phyloP scores from a whole-genome alignment of 73 alveolate genomes.

The Diophrys appendiculata region DNA sequence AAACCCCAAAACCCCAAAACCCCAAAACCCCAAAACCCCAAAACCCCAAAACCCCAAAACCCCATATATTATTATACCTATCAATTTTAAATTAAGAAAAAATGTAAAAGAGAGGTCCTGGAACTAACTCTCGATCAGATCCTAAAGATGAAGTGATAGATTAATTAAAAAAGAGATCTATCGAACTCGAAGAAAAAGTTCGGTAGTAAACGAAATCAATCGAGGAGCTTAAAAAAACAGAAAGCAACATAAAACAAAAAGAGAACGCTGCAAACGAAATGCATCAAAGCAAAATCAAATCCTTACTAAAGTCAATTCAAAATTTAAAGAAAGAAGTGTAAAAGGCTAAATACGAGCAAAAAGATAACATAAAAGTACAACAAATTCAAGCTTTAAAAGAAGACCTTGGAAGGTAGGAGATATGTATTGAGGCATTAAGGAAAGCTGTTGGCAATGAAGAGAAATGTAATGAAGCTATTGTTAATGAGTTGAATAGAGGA shows the following conservation, averaged over 20 bases:
- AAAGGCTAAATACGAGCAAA: slow-evolving; percentile 34
- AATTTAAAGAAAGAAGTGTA: slow-evolving; percentile 48
- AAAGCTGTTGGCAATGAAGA: slow-evolving; percentile 57
- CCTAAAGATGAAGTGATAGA: slow-evolving; percentile 32
- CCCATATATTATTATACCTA: too few relatives aligned
- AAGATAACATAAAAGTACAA: slow-evolving; percentile 62
- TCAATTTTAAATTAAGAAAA: too few relatives aligned
- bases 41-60: too few relatives aligned
- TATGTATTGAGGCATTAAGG: slow-evolving; percentile 62
- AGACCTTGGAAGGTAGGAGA: slow-evolving; percentile 57
- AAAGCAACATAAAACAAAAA: slow-evolving; percentile 21
- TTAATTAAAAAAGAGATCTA: slow-evolving; percentile 15
- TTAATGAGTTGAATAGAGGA: slow-evolving; percentile 61
- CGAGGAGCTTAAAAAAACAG: slow-evolving; percentile 30
- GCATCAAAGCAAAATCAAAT: slow-evolving; percentile 49
- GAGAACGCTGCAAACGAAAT: slow-evolving; percentile 44
- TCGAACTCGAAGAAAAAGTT: slow-evolving; percentile 26
- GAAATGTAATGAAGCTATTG: slow-evolving; percentile 61
- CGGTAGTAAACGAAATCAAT: background rate
- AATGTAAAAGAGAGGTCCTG: too few relatives aligned
- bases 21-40: too few relatives aligned
- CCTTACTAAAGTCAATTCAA: slow-evolving; percentile 42
- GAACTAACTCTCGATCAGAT: too few relatives aligned
- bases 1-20: too few relatives aligned
- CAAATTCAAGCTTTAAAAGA: slow-evolving; percentile 48